Percentiles rank a stretch among this genome's conserved stretches.
Conservation (phyloP, 768 basidiomycete genomes). For the Lanmaoa pseudosensibilis region DNA sequence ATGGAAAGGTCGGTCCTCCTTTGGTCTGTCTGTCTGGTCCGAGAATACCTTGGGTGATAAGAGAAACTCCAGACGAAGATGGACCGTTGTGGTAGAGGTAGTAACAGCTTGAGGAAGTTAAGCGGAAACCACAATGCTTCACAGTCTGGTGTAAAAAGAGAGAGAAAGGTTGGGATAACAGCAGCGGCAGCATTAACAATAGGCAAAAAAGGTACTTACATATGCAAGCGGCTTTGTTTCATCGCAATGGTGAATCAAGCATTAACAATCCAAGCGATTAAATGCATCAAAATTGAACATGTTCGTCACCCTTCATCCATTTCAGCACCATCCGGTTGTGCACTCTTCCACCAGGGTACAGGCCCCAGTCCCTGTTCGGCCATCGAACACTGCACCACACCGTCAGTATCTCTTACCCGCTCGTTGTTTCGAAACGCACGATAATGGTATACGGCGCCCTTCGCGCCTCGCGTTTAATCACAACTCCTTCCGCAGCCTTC, state of each 20-base stretch:
- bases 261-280: background rate
- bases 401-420: background rate
- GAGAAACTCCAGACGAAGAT: background rate
- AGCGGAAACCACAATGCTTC: background rate
- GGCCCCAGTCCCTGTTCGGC: slow-evolving; percentile 82
- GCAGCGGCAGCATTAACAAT: background rate
- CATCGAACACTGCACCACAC: slow-evolving; percentile 67
- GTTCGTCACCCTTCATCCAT: slow-evolving; percentile 39
- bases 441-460: slow-evolving; percentile 68
- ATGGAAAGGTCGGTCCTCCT: background rate
- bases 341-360: slow-evolving; percentile 69
- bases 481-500: slow-evolving; percentile 69
- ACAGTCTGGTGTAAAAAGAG: background rate
- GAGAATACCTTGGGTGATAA: background rate
- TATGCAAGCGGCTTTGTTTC: background rate
- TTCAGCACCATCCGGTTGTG: slow-evolving; percentile 40
- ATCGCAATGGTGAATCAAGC: background rate
- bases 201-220: slow-evolving; percentile 2
- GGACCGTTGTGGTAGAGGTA: background rate
- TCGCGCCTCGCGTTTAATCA: slow-evolving; percentile 47
- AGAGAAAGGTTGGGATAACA: background rate
- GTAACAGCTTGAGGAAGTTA: background rate
- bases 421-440: slow-evolving; percentile 40
- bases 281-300: background rate
- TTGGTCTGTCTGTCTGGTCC: background rate